Conservation (phyloP, 805 yeast species). For the Starmerella roubikii region DNA sequence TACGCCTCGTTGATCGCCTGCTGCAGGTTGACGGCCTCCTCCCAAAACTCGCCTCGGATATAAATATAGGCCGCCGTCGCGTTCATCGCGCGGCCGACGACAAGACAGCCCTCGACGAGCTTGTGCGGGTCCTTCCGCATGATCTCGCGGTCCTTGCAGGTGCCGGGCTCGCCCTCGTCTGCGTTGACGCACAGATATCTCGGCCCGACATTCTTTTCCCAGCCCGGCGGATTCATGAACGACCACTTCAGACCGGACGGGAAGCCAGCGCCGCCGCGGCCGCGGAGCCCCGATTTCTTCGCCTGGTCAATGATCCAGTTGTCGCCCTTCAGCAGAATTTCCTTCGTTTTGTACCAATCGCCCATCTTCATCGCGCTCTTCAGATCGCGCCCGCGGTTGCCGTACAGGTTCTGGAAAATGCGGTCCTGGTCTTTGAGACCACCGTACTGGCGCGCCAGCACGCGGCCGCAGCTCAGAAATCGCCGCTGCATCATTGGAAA, state of each 20-base stretch:
- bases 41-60: slow-evolving; percentile 81
- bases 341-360: slow-evolving; percentile 87
- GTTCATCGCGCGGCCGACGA: slow-evolving; percentile 85
- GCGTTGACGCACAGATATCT: slow-evolving; percentile 81
- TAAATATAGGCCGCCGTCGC: slow-evolving; percentile 87
- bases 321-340: slow-evolving; percentile 69
- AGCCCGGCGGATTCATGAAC: slow-evolving; percentile 89
- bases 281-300: slow-evolving; percentile 73
- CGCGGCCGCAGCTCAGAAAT: slow-evolving; percentile 15
- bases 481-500: slow-evolving; percentile 15
- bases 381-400: slow-evolving; percentile 59
- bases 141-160: slow-evolving; percentile 85
- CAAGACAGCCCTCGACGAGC: slow-evolving; percentile 79
- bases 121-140: slow-evolving; percentile 86
- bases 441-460: slow-evolving; percentile 38
- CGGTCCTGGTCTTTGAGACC: slow-evolving; percentile 74
- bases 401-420: slow-evolving; percentile 73
- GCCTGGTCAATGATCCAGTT: slow-evolving; percentile 82
- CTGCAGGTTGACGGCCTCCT: slow-evolving; percentile 63
- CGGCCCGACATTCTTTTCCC: slow-evolving; percentile 87
- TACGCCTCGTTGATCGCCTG: slow-evolving; percentile 80
- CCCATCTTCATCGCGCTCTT: slow-evolving; percentile 68
- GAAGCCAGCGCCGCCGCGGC: slow-evolving; percentile 91
- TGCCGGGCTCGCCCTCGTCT: slow-evolving; percentile 92
- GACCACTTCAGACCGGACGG: slow-evolving; percentile 88